Conservation (phyloP, 306 rosid species). For the Fragaria iinumae region DNA sequence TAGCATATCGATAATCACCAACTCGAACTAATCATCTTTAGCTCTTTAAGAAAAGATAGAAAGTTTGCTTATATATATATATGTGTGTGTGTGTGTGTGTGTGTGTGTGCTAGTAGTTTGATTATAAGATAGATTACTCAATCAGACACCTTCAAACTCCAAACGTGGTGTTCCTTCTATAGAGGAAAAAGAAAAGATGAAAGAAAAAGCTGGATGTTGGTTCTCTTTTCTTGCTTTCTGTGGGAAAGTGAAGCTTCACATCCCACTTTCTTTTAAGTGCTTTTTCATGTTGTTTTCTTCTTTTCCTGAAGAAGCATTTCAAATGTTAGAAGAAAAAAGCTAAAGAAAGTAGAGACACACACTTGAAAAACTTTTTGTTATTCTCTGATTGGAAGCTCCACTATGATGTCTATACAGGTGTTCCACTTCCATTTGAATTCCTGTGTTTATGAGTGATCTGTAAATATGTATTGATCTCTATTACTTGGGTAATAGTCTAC, state of each 20-base stretch:
- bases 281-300: slow-evolving; percentile 8
- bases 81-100: not conserved
- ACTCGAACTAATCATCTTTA: not conserved
- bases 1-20: not conserved
- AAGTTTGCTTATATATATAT: not conserved
- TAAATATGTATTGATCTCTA: not conserved
- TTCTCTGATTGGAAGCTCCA: not conserved
- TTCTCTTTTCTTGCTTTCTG: slow-evolving; percentile 18
- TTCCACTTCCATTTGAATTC: slow-evolving; percentile 5
- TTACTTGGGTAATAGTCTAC: slow-evolving; percentile 8
- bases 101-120: not conserved
- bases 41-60: not conserved
- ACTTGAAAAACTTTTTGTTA: not conserved
- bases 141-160: not conserved
- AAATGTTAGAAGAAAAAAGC: slow-evolving; percentile 6
- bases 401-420: slow-evolving; percentile 5
- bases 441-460: not conserved
- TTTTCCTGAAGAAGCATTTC: slow-evolving; percentile 8
- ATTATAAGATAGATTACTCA: not conserved
- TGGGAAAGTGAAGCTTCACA: slow-evolving; percentile 25
- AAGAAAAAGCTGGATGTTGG: slow-evolving; percentile 14
- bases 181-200: not conserved
- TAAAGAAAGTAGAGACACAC: not conserved
- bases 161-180: not conserved
- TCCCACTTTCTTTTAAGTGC: slow-evolving; percentile 23